Percentiles rank a stretch among this genome's conserved stretches.
Evolutionary conservation across 768 basidiomycete species (phyloP).

Genomic region (Boletus vinaceobasis): DNA sequence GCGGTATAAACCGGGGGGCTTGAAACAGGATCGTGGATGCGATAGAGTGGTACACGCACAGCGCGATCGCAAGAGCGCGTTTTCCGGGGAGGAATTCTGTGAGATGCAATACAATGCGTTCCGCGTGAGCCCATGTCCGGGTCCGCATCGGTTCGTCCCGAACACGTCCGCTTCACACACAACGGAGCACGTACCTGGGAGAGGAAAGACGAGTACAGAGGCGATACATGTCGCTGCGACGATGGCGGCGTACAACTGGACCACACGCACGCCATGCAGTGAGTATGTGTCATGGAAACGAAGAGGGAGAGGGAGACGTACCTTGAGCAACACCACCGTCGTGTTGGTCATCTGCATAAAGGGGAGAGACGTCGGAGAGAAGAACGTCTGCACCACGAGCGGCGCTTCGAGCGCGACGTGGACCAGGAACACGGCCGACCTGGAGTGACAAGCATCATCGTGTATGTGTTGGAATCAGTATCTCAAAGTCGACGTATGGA

Average conservation of each 20-base stretch:
- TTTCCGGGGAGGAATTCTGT: constrained; percentile 82
- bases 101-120: too few relatives aligned
- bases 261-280: neutral
- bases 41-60: constrained; percentile 73
- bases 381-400: constrained; percentile 71
- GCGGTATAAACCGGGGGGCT: constrained; percentile 76
- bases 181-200: constrained; percentile 53
- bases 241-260: constrained; percentile 67
- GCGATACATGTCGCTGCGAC: constrained; percentile 58
- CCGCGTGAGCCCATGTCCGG: neutral
- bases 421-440: constrained; percentile 68
- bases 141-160: too few relatives aligned
- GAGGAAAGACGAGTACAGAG: constrained; percentile 58
- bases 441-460: constrained; percentile 19
- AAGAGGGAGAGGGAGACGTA: constrained; percentile 24
- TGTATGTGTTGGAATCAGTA: neutral
- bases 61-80: constrained; percentile 72
- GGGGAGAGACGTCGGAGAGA: constrained; percentile 58
- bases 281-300: neutral
- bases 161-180: too few relatives aligned
- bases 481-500: neutral
- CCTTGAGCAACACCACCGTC: constrained; percentile 71
- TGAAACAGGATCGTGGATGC: constrained; percentile 73
- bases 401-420: constrained; percentile 80
- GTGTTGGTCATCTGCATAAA: constrained; percentile 85